Base-by-base conservation (phyloP, 2,329 filamentous ascomycete species). In the Cordyceps javanica region DNA sequence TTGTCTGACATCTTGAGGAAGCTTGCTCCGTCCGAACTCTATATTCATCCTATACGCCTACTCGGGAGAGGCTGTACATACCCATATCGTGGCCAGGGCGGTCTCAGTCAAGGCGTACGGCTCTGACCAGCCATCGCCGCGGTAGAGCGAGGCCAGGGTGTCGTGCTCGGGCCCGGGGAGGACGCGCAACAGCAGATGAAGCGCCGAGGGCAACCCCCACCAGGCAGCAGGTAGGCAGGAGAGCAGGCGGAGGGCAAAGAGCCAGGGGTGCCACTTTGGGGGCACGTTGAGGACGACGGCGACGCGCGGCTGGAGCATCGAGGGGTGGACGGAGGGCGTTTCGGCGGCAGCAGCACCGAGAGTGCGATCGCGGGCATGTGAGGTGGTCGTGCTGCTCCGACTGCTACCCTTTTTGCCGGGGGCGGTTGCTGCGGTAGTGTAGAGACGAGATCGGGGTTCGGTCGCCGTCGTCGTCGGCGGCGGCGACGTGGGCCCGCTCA, bases 261-360 rank as follows among this genome's bases (percentile, higher is more conserved):
- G 79, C 59, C 87, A 86, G 42, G 88, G 77, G 69, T 92, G 86
- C 86, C 89, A 93, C 61, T 78, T 79, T 61, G 79, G 78, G 55
- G 87, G 85, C 16, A 94, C 83, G 53, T 89, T 89, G 48, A 93
- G 80, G 32, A 90, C 82, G 64, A 91, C 88, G 61, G 89, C 89
- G 57, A 93, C 84, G 57, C 89, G 88, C 13, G 89, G 89, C 67
- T 91, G 88, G 44, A 91, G 77, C 54, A 86, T 75, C 16, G 81
- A 72, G 34, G 58, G 58, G 58, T 59, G 58, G 9, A 59, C 30
- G n/a, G 51, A 39, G 13, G 26, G n/a, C 46, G 16, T 26, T 19
- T 19, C 23, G 30, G n/a, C 23, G 10, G 34, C 51, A 42, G 41
- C 39, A 6, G 38, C 19, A 11, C 16, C 4, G 32, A 13, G 14